A percentile compares a stretch with the other conserved stretches of the same genome.
Evolutionary conservation across 139 green algal species (phyloP).

Genomic region (Asterochloris sp.): DNA sequence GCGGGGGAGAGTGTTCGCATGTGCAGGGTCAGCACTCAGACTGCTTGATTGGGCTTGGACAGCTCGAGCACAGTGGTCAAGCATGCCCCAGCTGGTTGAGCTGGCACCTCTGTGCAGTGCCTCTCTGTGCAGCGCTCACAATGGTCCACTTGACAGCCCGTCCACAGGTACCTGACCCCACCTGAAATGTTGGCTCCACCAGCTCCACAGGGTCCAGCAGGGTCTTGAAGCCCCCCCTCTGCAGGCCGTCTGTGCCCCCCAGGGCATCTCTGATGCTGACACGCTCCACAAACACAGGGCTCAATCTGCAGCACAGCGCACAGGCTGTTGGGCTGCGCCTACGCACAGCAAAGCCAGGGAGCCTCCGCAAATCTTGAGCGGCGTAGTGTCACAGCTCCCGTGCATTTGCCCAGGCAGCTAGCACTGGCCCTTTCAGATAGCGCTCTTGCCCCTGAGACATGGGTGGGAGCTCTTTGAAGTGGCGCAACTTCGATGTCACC

Average conservation of each 20-base stretch:
- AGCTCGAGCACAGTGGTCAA: no score
- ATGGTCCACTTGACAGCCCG: background rate
- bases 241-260: conserved; percentile 11
- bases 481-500: no score
- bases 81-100: no score
- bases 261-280: conserved; percentile 39
- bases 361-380: no score
- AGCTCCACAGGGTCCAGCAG: conserved; percentile 25
- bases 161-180: background rate
- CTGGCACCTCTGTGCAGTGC: no score
- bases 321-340: background rate
- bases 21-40: no score
- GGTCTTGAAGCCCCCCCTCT: background rate
- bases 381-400: no score
- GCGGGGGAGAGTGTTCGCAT: no score
- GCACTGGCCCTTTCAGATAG: background rate
- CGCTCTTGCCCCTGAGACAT: no score
- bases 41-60: no score
- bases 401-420: background rate
- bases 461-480: no score
- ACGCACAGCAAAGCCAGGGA: background rate
- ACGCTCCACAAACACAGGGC: conserved; percentile 36
- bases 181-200: conserved; percentile 42
- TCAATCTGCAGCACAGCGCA: conserved; percentile 3
- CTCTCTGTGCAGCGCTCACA: no score